These are phyloP conservation scores for Penicillium sp. DNA, from an alignment of 2,329 filamentous ascomycete genomes.

Conservation along the genomic window DNA sequence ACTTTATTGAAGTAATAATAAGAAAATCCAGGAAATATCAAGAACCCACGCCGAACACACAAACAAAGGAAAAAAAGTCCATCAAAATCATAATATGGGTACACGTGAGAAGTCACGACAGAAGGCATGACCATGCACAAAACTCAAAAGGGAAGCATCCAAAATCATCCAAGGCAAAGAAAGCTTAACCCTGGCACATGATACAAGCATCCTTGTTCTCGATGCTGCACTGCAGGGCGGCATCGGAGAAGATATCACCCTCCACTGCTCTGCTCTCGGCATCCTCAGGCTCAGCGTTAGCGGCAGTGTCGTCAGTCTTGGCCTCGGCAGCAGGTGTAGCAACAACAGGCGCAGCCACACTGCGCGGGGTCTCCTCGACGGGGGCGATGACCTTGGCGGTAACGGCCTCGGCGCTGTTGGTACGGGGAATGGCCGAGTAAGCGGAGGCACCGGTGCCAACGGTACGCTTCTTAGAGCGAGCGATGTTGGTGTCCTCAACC, in stretches of 20 bases:
- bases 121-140: conserved; percentile 4
- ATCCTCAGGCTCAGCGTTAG: conserved; percentile 56
- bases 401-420: conserved; percentile 63
- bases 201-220: conserved; percentile 92
- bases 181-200: conserved; percentile 87
- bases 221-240: conserved; percentile 90
- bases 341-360: conserved; percentile 61
- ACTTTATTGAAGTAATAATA: conserved; percentile 7
- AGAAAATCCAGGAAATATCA: conserved; percentile 13
- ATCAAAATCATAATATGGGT: conserved; percentile 37
- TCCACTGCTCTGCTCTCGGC: conserved; percentile 77
- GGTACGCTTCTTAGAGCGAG: conserved; percentile 68
- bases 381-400: conserved; percentile 49
- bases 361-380: conserved; percentile 23
- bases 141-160: conserved; percentile 19
- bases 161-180: conserved; percentile 1
- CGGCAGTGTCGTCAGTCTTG: conserved; percentile 62
- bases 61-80: conserved; percentile 22
- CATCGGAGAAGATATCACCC: conserved; percentile 91
- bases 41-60: conserved; percentile 13
- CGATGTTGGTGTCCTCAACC: conserved; percentile 76
- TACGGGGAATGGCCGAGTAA: conserved; percentile 62
- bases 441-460: conserved; percentile 58
- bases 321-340: conserved; percentile 64
- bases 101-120: conserved; percentile 12